Evolutionary conservation across 2,329 filamentous ascomycete genomes (phyloP).

Genomic region (Gyromitra esculenta): DNA sequence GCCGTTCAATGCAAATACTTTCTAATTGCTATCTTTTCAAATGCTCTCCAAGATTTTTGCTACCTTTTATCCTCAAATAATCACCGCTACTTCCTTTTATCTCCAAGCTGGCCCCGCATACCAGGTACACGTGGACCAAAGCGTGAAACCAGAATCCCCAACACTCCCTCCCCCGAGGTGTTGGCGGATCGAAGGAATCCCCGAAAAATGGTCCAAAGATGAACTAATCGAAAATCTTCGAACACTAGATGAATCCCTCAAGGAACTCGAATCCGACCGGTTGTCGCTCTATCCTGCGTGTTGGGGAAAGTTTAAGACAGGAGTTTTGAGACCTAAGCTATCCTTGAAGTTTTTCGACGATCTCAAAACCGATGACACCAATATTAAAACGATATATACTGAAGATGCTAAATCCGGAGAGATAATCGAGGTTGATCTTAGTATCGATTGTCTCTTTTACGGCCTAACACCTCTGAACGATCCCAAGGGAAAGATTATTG

Average conservation of each 20-base stretch:
- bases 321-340: constrained; percentile 28
- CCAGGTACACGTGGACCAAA: too few species aligned
- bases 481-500: constrained; percentile 22
- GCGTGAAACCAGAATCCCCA: too few species aligned
- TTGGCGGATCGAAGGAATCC: constrained; percentile 24
- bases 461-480: constrained; percentile 33
- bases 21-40: too few species aligned
- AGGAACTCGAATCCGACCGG: constrained; percentile 15
- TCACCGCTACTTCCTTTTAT: too few species aligned
- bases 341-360: constrained; percentile 11
- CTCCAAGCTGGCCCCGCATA: too few species aligned
- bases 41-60: too few species aligned
- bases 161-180: constrained; percentile 1
- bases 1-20: too few species aligned
- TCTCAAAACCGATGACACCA: neutral
- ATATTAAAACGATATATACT: neutral
- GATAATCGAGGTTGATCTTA: constrained; percentile 24
- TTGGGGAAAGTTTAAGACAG: constrained; percentile 24
- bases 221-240: constrained; percentile 6
- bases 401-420: neutral
- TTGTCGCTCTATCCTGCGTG: constrained; percentile 20
- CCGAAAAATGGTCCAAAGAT: constrained; percentile 15
- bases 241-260: neutral
- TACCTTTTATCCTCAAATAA: too few species aligned
- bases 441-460: constrained; percentile 37